A percentile compares a stretch with the other conserved stretches of the same genome.
Evolutionary conservation across 805 yeast genomes (phyloP).

Genomic region (Wickerhamiella vanderwaltii): DNA sequence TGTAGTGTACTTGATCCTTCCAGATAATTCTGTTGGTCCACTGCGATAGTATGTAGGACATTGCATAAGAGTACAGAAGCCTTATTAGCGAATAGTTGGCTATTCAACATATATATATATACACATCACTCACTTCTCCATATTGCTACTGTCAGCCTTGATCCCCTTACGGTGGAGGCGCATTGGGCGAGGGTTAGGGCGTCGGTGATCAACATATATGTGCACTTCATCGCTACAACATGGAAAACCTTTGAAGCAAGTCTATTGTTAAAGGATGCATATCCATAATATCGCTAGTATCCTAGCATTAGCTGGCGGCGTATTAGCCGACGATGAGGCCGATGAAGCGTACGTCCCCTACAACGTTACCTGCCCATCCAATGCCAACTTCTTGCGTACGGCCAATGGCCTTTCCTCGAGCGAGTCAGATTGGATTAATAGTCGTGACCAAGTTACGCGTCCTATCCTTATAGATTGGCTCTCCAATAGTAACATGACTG

Average conservation of each 20-base stretch:
- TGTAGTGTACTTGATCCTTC: too few species aligned
- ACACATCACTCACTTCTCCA: background rate
- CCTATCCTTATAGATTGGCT: conserved; percentile 34
- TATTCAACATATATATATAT: too few species aligned
- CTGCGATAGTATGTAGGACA: too few species aligned
- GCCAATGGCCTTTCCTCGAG: conserved; percentile 24
- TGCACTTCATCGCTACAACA: background rate
- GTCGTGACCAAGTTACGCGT: conserved; percentile 27
- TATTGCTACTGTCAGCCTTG: too few species aligned
- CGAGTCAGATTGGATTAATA: conserved; percentile 25
- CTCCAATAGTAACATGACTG: conserved; percentile 34
- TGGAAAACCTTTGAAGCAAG: background rate
- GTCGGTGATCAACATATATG: too few species aligned
- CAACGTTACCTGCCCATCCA: conserved; percentile 33
- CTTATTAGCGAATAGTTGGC: background rate
- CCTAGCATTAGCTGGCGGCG: background rate
- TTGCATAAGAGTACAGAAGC: background rate
- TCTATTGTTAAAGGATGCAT: background rate
- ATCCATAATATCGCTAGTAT: background rate
- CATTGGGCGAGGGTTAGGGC: background rate
- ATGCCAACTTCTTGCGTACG: conserved; percentile 24
- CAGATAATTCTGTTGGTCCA: too few species aligned
- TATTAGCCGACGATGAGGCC: background rate
- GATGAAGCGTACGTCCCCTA: conserved; percentile 38
- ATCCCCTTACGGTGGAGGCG: too few species aligned